phyloP scores from a whole-genome alignment of 148 eudicot species.

The Rhododendron ferrugineum region DNA sequence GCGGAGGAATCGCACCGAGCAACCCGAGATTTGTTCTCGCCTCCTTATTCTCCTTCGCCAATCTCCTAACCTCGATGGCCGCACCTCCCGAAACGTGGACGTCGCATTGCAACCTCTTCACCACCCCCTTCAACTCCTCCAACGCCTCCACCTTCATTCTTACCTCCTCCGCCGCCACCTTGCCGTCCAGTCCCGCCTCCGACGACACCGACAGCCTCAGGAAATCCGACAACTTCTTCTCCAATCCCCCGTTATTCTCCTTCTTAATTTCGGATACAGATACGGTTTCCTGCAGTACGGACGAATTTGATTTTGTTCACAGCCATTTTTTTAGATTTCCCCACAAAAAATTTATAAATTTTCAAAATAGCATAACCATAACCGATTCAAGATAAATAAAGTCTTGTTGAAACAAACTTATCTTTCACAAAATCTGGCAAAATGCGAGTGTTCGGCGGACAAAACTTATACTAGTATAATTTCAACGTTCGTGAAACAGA shows the following conservation, averaged over 20 bases:
- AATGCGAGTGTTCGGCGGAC: too few species aligned
- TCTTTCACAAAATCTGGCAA: too few species aligned
- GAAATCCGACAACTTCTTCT: slow-evolving; percentile 60
- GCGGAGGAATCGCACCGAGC: slow-evolving; percentile 91
- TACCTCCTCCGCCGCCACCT: slow-evolving; percentile 21
- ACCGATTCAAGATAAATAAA: too few species aligned
- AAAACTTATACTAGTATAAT: too few species aligned
- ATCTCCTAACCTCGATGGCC: slow-evolving; percentile 49
- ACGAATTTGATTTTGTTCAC: neutral
- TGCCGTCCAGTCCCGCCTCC: slow-evolving; percentile 11
- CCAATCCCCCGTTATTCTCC: slow-evolving; percentile 22
- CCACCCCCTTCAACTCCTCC: slow-evolving; percentile 53
- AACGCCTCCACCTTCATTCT: slow-evolving; percentile 49
- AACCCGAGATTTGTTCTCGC: slow-evolving; percentile 60
- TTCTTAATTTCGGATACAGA: slow-evolving; percentile 5
- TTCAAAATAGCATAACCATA: too few species aligned
- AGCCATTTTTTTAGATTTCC: too few species aligned
- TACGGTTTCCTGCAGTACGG: neutral
- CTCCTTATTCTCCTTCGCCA: slow-evolving; percentile 60
- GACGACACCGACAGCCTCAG: slow-evolving; percentile 41
- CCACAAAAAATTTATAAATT: too few species aligned
- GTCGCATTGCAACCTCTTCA: slow-evolving; percentile 35
- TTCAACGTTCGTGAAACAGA: too few species aligned
- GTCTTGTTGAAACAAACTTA: too few species aligned
- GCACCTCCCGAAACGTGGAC: slow-evolving; percentile 38